Conservation (phyloP, 768 basidiomycete species). For the Trametes cingulata region DNA sequence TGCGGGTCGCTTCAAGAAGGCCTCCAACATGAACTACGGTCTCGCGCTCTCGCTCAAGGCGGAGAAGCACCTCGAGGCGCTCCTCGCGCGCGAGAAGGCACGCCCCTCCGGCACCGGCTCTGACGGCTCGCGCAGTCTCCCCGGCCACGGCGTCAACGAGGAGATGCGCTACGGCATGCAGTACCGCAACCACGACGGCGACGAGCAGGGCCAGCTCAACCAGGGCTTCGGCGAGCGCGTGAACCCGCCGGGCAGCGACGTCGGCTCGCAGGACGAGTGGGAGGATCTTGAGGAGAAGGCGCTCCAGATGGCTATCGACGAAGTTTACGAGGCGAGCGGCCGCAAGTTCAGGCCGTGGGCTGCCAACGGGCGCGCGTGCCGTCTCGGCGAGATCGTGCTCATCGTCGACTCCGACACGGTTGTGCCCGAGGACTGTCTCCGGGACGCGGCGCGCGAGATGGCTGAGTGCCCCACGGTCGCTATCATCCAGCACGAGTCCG, state of each 20-base stretch:
- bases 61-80: conserved; percentile 37
- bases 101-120: conserved; percentile 17
- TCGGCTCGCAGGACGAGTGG: conserved; percentile 27
- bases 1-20: conserved; percentile 52
- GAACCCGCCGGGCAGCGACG: conserved; percentile 21
- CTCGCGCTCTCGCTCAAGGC: conserved; percentile 35
- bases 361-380: conserved; percentile 42
- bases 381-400: conserved; percentile 47
- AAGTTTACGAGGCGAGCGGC: conserved; percentile 43
- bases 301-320: conserved; percentile 51
- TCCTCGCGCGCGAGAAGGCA: conserved; percentile 29
- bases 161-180: conserved; percentile 59
- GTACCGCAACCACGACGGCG: conserved; percentile 64
- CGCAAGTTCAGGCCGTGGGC: conserved; percentile 34
- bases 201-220: conserved; percentile 47
- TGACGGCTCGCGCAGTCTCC: conserved; percentile 26
- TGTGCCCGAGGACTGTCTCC: conserved; percentile 54
- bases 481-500: conserved; percentile 54
- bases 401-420: conserved; percentile 53
- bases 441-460: conserved; percentile 54
- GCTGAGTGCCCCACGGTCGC: conserved; percentile 48
- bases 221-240: conserved; percentile 26
- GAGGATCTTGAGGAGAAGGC: conserved; percentile 50
- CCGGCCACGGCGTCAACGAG: conserved; percentile 29
- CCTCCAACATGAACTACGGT: conserved; percentile 52